Evolutionary conservation across 768 basidiomycete genomes (phyloP), one percentile per base, ranked within the genome.

Genomic region (Suillus bovinus): DNA sequence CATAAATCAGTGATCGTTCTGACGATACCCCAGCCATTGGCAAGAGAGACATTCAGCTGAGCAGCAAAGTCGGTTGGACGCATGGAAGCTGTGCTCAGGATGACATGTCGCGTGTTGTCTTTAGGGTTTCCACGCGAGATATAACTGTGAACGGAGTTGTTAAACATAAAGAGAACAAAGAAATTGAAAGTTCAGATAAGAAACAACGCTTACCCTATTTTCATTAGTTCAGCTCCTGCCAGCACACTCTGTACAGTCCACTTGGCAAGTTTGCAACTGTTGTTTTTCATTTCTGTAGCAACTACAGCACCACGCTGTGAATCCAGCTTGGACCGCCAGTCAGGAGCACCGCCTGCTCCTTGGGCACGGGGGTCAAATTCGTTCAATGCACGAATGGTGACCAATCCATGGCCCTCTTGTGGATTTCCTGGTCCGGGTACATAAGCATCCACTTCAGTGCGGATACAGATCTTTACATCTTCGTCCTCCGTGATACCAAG

Each of bases 261-360:
- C 70, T 96, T 91, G 22, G 96, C 95, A 33, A 99, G 84, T 76
- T 99, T 99, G 79, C 90, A 95, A 69, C 90, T 93, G 79, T 99
- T 99, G 78, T 99, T 99, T 81, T 99, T 99, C 97, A 99, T 99
- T 82, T 99, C 97, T 29, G 94, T 96, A 39, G 97, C 94, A 63
- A 99, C 95, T 47, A 99, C 96, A 2, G 97, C 97, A 65, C 97
- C 97, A 50, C 95, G 87, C 76, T 98, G 95, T 5, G 91, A 88
- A 77, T 99, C 97, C 47, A 99, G 80, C 77, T 96, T 96, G n/a
- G 91, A 85, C 38, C 96, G 86, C 97, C 97, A 99, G 76, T 99
- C 97, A n/a, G 95, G 93, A 20, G 96, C 95, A 55, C 95, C 94
- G 31, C 95, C 96, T 1, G 92, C 88, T 27, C 96, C 96, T 66